Percentiles rank a stretch among this genome's conserved stretches.
Evolutionary conservation across 2,329 filamentous ascomycete species (phyloP).

Genomic region (Penicillium sp.): DNA sequence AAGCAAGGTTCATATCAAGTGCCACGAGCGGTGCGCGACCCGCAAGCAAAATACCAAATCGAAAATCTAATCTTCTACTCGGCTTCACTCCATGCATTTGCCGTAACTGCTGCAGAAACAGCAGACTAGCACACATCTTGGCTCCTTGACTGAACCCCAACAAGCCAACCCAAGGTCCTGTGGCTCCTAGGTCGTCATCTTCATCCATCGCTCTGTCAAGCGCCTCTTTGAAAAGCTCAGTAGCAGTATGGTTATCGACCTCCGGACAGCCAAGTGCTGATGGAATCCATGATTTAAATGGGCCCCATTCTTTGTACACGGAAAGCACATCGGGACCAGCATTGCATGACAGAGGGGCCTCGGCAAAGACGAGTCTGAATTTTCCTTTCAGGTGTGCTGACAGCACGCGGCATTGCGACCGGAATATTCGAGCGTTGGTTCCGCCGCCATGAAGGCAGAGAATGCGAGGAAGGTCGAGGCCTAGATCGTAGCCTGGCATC

Average conservation of each 20-base stretch:
- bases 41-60: constrained; percentile 61
- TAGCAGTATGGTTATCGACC: constrained; percentile 45
- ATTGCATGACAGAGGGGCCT: constrained; percentile 62
- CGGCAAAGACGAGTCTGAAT: constrained; percentile 69
- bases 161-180: constrained; percentile 58
- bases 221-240: constrained; percentile 36
- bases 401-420: constrained; percentile 60
- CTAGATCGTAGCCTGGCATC: neutral
- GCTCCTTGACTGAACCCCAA: constrained; percentile 67
- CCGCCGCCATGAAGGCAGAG: constrained; percentile 78
- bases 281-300: constrained; percentile 62
- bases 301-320: constrained; percentile 63
- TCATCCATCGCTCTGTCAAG: constrained; percentile 40
- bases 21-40: constrained; percentile 58
- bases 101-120: constrained; percentile 58
- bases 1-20: constrained; percentile 15
- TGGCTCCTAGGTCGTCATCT: constrained; percentile 48
- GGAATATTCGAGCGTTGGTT: constrained; percentile 66
- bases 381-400: constrained; percentile 48
- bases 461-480: constrained; percentile 53
- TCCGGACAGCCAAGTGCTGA: constrained; percentile 58
- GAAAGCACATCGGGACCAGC: constrained; percentile 60
- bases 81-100: constrained; percentile 23
- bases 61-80: constrained; percentile 39
- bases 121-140: constrained; percentile 57